Percentiles rank a stretch among this genome's conserved stretches.
These are phyloP conservation scores for Botrytis sinoallii DNA, from an alignment of 2,329 filamentous ascomycete species.

Conservation along the genomic window DNA sequence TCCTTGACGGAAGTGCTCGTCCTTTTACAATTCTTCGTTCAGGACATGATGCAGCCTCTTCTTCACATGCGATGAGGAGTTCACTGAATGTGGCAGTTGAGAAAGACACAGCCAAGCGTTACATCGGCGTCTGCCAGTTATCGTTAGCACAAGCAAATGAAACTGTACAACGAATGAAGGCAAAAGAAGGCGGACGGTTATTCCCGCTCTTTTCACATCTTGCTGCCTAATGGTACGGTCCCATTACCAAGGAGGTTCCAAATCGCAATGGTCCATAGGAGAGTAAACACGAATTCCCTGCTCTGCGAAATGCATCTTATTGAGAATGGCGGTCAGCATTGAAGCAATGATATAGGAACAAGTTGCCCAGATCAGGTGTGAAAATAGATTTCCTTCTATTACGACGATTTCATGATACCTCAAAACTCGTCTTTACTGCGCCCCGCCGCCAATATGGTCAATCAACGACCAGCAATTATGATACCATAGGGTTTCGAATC, in stretches of 20 bases:
- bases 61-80: conserved; percentile 3
- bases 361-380: conserved; percentile 16
- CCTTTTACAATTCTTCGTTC: neutral
- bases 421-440: neutral
- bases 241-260: neutral
- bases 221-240: conserved; percentile 14
- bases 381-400: conserved; percentile 12
- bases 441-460: neutral
- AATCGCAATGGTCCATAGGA: neutral
- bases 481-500: neutral
- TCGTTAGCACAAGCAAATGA: neutral
- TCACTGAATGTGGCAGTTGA: neutral
- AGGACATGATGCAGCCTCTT: neutral
- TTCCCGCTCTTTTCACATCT: neutral
- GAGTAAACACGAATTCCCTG: neutral
- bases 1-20: neutral
- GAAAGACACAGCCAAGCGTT: conserved; percentile 4
- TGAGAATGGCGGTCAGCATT: neutral
- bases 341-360: conserved; percentile 18
- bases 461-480: neutral
- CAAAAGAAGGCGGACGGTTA: conserved; percentile 6
- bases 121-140: neutral
- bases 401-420: neutral
- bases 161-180: neutral
- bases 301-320: neutral